Evolutionary conservation across 1,139 yeast genomes (phyloP).

Genomic region (Candida sp.): DNA sequence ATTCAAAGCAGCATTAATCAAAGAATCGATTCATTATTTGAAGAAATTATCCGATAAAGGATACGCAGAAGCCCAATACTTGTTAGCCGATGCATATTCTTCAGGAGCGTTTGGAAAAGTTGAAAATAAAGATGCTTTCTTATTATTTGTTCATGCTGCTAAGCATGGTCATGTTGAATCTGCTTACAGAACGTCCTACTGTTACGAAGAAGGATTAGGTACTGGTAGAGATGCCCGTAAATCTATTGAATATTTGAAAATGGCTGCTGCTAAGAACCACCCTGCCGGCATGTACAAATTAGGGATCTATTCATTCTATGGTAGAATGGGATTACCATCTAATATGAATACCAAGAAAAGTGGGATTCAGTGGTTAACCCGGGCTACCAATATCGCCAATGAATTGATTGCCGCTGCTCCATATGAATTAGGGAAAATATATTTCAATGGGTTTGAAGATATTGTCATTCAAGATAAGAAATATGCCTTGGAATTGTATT

Average conservation of each 20-base stretch:
- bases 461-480: constrained; percentile 78
- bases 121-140: constrained; percentile 76
- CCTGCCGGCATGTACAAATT: constrained; percentile 94
- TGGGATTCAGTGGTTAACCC: constrained; percentile 90
- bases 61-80: constrained; percentile 85
- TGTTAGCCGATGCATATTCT: constrained; percentile 83
- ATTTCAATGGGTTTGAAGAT: constrained; percentile 82
- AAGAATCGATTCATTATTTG: constrained; percentile 73
- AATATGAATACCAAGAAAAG: constrained; percentile 70
- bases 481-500: constrained; percentile 83
- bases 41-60: constrained; percentile 78
- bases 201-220: constrained; percentile 94
- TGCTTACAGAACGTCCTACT: constrained; percentile 86
- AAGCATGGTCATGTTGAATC: constrained; percentile 91
- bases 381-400: constrained; percentile 82
- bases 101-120: constrained; percentile 84
- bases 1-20: constrained; percentile 51
- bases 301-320: constrained; percentile 82
- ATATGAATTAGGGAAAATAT: constrained; percentile 83
- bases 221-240: constrained; percentile 85
- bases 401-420: constrained; percentile 92
- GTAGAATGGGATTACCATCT: constrained; percentile 76
- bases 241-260: constrained; percentile 77
- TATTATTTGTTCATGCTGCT: constrained; percentile 82
- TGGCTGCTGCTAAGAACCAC: constrained; percentile 89